Evolutionary conservation across 352 stramenopile species (phyloP).

Genomic region (Globisporangium carolinianum): DNA sequence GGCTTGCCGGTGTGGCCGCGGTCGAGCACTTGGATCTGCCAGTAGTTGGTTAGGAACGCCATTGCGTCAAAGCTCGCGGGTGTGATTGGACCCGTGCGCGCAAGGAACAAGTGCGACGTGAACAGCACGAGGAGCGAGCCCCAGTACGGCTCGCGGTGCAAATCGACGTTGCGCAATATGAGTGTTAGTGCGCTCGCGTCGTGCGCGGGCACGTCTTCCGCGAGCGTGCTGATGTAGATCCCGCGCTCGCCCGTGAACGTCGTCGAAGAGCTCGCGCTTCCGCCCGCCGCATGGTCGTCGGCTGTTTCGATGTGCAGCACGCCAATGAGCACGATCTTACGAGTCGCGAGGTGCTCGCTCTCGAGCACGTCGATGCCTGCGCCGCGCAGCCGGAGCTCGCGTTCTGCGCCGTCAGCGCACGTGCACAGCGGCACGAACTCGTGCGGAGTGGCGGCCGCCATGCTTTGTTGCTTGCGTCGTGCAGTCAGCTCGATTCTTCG

Average conservation of each 20-base stretch:
- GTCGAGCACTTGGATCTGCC: conserved; percentile 36
- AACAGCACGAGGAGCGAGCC: conserved; percentile 52
- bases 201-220: conserved; percentile 36
- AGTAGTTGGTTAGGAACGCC: conserved; percentile 42
- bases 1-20: conserved; percentile 5
- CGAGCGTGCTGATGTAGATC: conserved; percentile 42
- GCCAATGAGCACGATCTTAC: conserved; percentile 52
- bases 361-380: conserved; percentile 45
- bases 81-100: conserved; percentile 26
- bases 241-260: conserved; percentile 27
- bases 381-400: conserved; percentile 34
- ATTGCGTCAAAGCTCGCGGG: conserved; percentile 32
- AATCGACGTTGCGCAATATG: conserved; percentile 43
- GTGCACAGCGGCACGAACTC: conserved; percentile 57
- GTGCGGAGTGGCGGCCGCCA: background rate
- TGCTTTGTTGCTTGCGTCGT: background rate
- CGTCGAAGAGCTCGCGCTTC: background rate
- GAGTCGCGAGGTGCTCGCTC: conserved; percentile 26
- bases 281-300: background rate
- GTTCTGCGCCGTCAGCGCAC: conserved; percentile 13
- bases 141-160: conserved; percentile 50
- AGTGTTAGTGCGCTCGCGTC: conserved; percentile 42
- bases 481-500: background rate
- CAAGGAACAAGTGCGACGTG: conserved; percentile 51
- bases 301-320: conserved; percentile 33